Evolutionary conservation across 2,329 filamentous ascomycete species (phyloP).

Genomic region (Helminthosporium solani): DNA sequence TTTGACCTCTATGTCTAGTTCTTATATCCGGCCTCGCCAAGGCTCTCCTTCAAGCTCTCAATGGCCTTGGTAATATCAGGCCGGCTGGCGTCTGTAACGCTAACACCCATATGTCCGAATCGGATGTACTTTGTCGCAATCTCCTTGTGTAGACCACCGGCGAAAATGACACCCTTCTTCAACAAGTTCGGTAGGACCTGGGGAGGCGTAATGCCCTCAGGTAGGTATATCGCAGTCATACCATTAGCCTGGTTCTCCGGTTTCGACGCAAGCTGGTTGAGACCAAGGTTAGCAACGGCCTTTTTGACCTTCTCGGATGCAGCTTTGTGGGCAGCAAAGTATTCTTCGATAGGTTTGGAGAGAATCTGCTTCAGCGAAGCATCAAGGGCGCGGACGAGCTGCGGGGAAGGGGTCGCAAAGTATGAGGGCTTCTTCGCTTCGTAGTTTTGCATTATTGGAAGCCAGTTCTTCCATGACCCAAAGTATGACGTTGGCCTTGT

Average conservation of each 20-base stretch:
- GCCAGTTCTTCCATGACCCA: slow-evolving; percentile 95
- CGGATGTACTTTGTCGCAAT: slow-evolving; percentile 91
- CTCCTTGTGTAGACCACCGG: slow-evolving; percentile 93
- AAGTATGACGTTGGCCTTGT: slow-evolving; percentile 86
- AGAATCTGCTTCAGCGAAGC: slow-evolving; percentile 85
- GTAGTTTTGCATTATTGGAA: slow-evolving; percentile 98
- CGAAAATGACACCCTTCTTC: slow-evolving; percentile 89
- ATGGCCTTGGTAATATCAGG: slow-evolving; percentile 84
- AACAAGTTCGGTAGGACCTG: slow-evolving; percentile 82
- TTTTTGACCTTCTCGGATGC: slow-evolving; percentile 86
- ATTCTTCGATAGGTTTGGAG: slow-evolving; percentile 73
- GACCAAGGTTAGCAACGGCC: slow-evolving; percentile 73
- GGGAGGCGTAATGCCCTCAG: slow-evolving; percentile 75
- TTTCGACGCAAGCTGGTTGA: slow-evolving; percentile 82
- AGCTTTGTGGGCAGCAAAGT: slow-evolving; percentile 78
- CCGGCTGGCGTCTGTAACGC: slow-evolving; percentile 76
- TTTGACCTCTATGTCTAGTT: slow-evolving; percentile 9
- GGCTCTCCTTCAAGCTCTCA: slow-evolving; percentile 69
- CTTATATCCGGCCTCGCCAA: slow-evolving; percentile 72
- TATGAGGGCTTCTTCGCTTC: slow-evolving; percentile 97
- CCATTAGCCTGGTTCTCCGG: slow-evolving; percentile 91
- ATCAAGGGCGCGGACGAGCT: slow-evolving; percentile 89
- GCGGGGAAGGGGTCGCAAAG: slow-evolving; percentile 94
- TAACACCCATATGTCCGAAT: slow-evolving; percentile 97
- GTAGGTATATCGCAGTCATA: slow-evolving; percentile 97